Conservation (phyloP, 306 rosid species). For the Inga laurina region DNA sequence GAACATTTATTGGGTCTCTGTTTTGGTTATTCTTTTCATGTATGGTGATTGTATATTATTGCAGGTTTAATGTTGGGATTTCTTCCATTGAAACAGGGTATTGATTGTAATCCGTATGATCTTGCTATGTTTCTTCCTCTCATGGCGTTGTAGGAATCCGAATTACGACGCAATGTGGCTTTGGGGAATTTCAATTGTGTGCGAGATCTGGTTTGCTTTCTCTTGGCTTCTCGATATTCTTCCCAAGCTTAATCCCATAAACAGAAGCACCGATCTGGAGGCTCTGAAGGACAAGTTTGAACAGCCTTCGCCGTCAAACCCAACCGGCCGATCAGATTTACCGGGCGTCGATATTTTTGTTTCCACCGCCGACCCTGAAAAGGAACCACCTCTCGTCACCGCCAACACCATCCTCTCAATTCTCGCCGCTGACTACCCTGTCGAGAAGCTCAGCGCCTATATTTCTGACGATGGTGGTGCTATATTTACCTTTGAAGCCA, state of each 20-base stretch:
- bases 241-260: slow-evolving; percentile 81
- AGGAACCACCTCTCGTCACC: slow-evolving; percentile 90
- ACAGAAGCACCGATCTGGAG: slow-evolving; percentile 69
- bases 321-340: slow-evolving; percentile 70
- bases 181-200: slow-evolving; percentile 80
- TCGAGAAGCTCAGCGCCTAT: slow-evolving; percentile 68
- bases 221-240: slow-evolving; percentile 80
- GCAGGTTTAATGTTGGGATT: background rate
- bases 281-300: slow-evolving; percentile 79
- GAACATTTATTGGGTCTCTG: too few relatives aligned
- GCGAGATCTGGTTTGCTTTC: slow-evolving; percentile 87
- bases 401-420: slow-evolving; percentile 86
- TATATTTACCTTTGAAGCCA: slow-evolving; percentile 83
- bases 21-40: background rate
- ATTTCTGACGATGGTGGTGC: slow-evolving; percentile 96
- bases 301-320: slow-evolving; percentile 52
- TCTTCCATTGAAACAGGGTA: slow-evolving; percentile 43
- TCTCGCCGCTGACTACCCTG: slow-evolving; percentile 65
- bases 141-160: slow-evolving; percentile 72
- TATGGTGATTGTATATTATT: background rate
- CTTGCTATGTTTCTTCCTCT: slow-evolving; percentile 41
- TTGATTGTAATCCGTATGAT: slow-evolving; percentile 55
- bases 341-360: slow-evolving; percentile 76
- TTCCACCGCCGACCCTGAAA: slow-evolving; percentile 79
- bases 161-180: slow-evolving; percentile 82